Conservation (phyloP, 2,329 filamentous ascomycete species). For the Ramichloridium luteum region DNA sequence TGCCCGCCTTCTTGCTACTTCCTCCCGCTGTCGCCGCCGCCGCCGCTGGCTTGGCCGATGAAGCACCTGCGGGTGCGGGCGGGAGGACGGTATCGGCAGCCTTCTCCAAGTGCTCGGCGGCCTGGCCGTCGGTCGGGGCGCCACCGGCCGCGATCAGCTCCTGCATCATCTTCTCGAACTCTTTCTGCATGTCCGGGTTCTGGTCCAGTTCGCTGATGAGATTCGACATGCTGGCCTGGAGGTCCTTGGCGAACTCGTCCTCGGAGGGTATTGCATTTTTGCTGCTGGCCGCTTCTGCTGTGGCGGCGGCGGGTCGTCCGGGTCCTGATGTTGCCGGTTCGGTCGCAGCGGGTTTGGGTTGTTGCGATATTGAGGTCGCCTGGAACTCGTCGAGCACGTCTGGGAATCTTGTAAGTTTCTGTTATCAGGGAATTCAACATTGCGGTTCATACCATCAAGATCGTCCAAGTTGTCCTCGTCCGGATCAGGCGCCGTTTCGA, state of each 20-base stretch:
- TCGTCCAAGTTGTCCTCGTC: conserved; percentile 90
- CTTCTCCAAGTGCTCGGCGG: conserved; percentile 21
- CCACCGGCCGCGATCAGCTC: conserved; percentile 43
- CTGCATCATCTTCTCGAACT: conserved; percentile 49
- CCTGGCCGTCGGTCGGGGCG: conserved; percentile 23
- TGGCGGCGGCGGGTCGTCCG: conserved; percentile 23
- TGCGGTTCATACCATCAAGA: conserved; percentile 54
- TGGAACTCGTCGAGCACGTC: conserved; percentile 89
- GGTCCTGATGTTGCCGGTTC: conserved; percentile 29
- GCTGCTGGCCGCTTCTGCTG: conserved; percentile 9
- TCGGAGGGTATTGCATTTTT: conserved; percentile 34
- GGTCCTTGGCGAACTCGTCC: conserved; percentile 68
- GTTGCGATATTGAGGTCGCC: conserved; percentile 44
- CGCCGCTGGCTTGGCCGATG: conserved; percentile 10
- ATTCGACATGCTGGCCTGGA: conserved; percentile 84
- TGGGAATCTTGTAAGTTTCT: conserved; percentile 25
- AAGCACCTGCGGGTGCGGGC: conserved; percentile 9
- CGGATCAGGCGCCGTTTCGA: conserved; percentile 53
- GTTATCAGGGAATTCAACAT: conserved; percentile 11
- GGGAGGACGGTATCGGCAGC: conserved; percentile 21
- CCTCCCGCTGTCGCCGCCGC: conserved; percentile 7
- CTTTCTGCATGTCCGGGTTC: conserved; percentile 56
- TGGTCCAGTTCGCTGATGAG: conserved; percentile 58
- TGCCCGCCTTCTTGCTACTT: conserved; percentile 5
- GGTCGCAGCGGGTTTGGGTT: conserved; percentile 18